Evolutionary conservation across 257 asterid genomes (phyloP).

Genomic region (Solanum sejunctum): DNA sequence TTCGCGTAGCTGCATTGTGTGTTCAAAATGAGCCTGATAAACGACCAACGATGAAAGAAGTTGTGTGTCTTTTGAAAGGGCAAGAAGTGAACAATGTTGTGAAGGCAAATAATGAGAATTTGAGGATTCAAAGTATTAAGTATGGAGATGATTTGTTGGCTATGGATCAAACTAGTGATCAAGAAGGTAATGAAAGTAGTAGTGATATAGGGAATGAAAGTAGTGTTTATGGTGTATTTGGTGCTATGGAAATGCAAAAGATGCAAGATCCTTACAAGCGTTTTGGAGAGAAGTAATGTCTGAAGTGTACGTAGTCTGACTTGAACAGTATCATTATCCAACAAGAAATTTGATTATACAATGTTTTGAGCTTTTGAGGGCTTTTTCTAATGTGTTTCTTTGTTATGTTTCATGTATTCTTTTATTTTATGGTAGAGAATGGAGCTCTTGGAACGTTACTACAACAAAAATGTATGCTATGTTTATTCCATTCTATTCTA

Average conservation of each 20-base stretch:
- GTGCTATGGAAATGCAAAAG: slow-evolving; percentile 46
- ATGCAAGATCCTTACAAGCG: slow-evolving; percentile 41
- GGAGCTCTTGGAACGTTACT: neutral
- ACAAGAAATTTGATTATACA: neutral
- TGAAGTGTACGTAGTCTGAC: neutral
- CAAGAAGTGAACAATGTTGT: slow-evolving; percentile 11
- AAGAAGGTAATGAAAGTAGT: slow-evolving; percentile 5
- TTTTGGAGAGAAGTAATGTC: slow-evolving; percentile 3
- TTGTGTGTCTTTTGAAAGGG: slow-evolving; percentile 40
- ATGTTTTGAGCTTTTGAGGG: neutral
- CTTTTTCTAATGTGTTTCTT: neutral
- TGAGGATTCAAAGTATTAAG: slow-evolving; percentile 41
- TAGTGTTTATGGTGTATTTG: slow-evolving; percentile 69
- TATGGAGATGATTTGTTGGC: slow-evolving; percentile 64
- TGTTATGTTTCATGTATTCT: neutral
- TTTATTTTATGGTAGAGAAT: neutral
- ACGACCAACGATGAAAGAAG: slow-evolving; percentile 70
- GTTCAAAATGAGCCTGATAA: slow-evolving; percentile 63
- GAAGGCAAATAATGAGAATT: neutral
- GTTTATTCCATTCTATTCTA: neutral
- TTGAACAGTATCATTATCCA: neutral
- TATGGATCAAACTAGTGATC: slow-evolving; percentile 51
- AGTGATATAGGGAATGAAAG: slow-evolving; percentile 37
- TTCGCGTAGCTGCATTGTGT: slow-evolving; percentile 58
- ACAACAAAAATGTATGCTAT: neutral